Base-by-base conservation (phyloP, 306 rosid species). In the Castanopsis chinensis region DNA sequence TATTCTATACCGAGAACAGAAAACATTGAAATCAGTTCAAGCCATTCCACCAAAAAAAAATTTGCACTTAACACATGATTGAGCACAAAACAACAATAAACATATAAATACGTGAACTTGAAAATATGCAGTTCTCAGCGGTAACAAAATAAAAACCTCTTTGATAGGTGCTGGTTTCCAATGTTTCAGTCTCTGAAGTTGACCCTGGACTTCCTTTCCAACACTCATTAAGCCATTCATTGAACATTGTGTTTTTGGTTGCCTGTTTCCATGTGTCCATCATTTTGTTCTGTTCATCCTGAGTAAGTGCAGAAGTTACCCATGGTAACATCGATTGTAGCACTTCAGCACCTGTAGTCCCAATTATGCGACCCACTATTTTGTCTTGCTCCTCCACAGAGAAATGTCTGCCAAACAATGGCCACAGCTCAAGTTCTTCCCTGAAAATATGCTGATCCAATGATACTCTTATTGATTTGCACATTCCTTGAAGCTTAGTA, bases 191-290 rank as follows among this genome's bases (percentile, higher is more conserved):
- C 75, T 73, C 82, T 74, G 91, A 71, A 79, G 78, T 71, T 86
- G 92, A 83, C 17, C 73, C 86, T 30, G 97, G 88, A 78, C 87
- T 85, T 87, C 97, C 99, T 91, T 91, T 96, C 96, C 91, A 89
- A 85, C 94, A 91, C 80, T 96, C 99, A 81, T 86, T 93, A 72
- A 93, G 96, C 99, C 99, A 96, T 86, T 96, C 99, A 74, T 88
- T 91, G 88, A 96, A 96, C 99, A 96, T 96, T n/a, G 99, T 96
- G 77, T 96, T 96, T 85, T 93, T 96, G 21, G 99, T 74, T 74
- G 98, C 99, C 82, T 96, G 99, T 86, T 96, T 96, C 99, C 99
- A 96, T 19, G 98, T 91, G 79, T 96, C 97, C 96, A 96, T 93
- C 99, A 96, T 77, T 85, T 91, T 87, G 90, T 88, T 96, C 82